A percentile compares a stretch with the other conserved stretches of the same genome.
These are phyloP conservation scores for Leucocoprinus sp. DNA, from an alignment of 768 basidiomycete genomes.

Conservation along the genomic window DNA sequence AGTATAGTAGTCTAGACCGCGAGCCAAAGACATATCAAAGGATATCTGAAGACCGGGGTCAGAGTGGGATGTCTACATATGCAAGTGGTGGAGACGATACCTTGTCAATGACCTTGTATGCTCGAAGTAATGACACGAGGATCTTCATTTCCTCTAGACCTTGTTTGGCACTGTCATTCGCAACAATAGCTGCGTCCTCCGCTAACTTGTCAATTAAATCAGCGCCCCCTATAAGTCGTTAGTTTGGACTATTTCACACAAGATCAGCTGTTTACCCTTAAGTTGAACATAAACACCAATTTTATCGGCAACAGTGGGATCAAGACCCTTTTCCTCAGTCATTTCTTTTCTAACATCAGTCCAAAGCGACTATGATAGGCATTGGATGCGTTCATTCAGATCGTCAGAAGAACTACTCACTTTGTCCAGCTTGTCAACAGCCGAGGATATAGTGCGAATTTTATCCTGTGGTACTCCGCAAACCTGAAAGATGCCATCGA, in stretches of 20 bases:
- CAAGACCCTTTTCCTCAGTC: slow-evolving; percentile 91
- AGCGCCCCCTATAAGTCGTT: slow-evolving; percentile 50
- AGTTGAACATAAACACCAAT: slow-evolving; percentile 97
- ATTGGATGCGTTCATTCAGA: neutral
- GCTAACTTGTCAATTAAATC: slow-evolving; percentile 66
- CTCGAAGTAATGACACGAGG: slow-evolving; percentile 73
- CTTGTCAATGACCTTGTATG: slow-evolving; percentile 73
- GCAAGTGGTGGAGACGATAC: slow-evolving; percentile 28
- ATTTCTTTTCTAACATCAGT: slow-evolving; percentile 90
- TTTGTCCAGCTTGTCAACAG: slow-evolving; percentile 99
- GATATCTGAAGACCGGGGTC: slow-evolving; percentile 51
- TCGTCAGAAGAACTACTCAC: slow-evolving; percentile 26
- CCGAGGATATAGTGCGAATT: slow-evolving; percentile 87
- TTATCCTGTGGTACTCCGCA: slow-evolving; percentile 91
- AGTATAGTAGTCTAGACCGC: slow-evolving; percentile 97
- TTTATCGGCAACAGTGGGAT: slow-evolving; percentile 72
- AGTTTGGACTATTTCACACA: neutral
- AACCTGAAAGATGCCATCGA: slow-evolving; percentile 95
- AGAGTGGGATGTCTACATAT: neutral
- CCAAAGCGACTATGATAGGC: slow-evolving; percentile 64
- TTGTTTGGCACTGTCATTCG: slow-evolving; percentile 67
- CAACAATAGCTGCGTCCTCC: slow-evolving; percentile 53
- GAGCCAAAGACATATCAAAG: slow-evolving; percentile 95
- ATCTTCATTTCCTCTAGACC: slow-evolving; percentile 83
- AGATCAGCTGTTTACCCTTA: slow-evolving; percentile 51